Base-by-base conservation (phyloP, 208 protist genomes). In the Trypanosoma theileri region DNA sequence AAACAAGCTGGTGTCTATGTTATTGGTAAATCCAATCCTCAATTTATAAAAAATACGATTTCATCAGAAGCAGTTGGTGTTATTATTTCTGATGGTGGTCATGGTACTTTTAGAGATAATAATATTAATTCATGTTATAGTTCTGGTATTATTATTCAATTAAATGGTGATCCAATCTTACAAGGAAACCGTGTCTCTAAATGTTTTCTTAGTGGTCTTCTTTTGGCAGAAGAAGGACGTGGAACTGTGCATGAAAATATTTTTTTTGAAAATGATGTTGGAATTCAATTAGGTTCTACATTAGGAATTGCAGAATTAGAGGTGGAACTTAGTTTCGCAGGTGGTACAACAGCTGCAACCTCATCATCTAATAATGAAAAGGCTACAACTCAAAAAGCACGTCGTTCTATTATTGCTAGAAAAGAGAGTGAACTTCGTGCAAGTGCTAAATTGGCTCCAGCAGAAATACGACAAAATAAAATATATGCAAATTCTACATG, bases 261-360 rank as follows among this genome's bases (percentile, higher is more conserved):
- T 3, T 59, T 96, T 45, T 79, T 51, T 51, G 70, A 82, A 40
- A 93, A 92, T 68, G 86, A 88, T 65, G 80, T 93, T 21, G 90
- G 87, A 28, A 72, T 95, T 6, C 90, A 95, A 35, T 64, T 89
- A 16, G 90, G 90, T 28, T 87, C 86, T 28, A 73, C 74, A 17
- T 59, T 84, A 40, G 65, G 74, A 28, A 74, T 69, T 6, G 76
- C 80, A 12, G 69, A 69, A 17, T 59, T 96, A 11, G 72, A 90
- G n/a, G n/a, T 93, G 21, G 59, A 83, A 46, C 73, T 80, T 0
- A 69, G 66, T 12, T 86, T 79, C 58, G 44, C 84, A 3, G 41
- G 50, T 50, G 40, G 26, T 40, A 57, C 16, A 22, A 50, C 51
- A 26, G 50, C n/a, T 17, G 12, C 35, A 48, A 2, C n/a, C 35